These are phyloP conservation scores for Lachnellula occidentalis DNA, from an alignment of 2,329 filamentous ascomycete genomes.

Conservation along the genomic window DNA sequence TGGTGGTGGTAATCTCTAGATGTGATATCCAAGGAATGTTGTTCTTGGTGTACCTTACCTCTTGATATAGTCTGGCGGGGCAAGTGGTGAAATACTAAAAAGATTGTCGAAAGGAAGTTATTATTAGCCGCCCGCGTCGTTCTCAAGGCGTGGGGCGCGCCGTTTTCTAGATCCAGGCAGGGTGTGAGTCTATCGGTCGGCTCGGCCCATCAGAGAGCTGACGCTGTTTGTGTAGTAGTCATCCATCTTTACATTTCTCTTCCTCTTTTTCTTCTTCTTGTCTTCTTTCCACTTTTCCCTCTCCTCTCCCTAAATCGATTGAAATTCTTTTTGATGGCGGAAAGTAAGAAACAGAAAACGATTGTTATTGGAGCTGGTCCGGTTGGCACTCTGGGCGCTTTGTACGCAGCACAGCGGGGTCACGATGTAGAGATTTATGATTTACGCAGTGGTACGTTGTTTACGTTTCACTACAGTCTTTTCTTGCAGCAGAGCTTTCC, in stretches of 20 bases:
- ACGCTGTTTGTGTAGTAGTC: constrained; percentile 13
- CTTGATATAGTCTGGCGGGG: constrained; percentile 9
- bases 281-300: not conserved
- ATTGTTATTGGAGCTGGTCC: constrained; percentile 89
- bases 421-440: constrained; percentile 93
- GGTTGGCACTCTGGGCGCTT: constrained; percentile 82
- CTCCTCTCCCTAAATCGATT: not conserved
- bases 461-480: constrained; percentile 28
- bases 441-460: constrained; percentile 68
- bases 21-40: not conserved
- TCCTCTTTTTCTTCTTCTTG: not conserved
- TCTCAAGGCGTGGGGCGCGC: constrained; percentile 4
- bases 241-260: constrained; percentile 5
- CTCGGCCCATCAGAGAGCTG: not conserved
- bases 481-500: not conserved
- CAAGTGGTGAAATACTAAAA: constrained; percentile 9
- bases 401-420: constrained; percentile 86
- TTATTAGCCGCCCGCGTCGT: constrained; percentile 21
- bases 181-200: constrained; percentile 1
- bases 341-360: constrained; percentile 37
- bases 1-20: not conserved
- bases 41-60: not conserved
- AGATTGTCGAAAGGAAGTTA: constrained; percentile 4
- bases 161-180: constrained; percentile 4
- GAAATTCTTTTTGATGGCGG: constrained; percentile 1